Conservation (phyloP, 179 eudicot species). For the Spinacia oleracea region DNA sequence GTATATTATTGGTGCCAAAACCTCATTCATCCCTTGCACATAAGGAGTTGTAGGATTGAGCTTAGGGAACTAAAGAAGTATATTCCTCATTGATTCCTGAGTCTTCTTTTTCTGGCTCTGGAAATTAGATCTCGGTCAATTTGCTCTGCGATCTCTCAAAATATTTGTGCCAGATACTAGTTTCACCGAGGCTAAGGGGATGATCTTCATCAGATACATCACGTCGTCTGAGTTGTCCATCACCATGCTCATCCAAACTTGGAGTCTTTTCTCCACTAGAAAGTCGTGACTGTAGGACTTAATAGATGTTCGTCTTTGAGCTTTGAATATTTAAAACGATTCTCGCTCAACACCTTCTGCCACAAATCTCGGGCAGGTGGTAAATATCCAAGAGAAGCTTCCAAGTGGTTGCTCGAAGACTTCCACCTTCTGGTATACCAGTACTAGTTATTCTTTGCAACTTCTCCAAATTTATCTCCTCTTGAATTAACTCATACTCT, state of each 20-base stretch:
- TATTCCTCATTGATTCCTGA: slow-evolving; percentile 73
- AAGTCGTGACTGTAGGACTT: slow-evolving; percentile 55
- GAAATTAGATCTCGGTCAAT: slow-evolving; percentile 75
- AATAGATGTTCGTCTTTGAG: slow-evolving; percentile 59
- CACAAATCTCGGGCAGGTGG: slow-evolving; percentile 51
- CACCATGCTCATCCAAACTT: slow-evolving; percentile 24
- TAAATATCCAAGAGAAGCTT: slow-evolving; percentile 70
- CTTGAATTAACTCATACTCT: slow-evolving; percentile 54
- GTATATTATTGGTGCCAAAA: slow-evolving; percentile 65
- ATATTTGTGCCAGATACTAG: slow-evolving; percentile 61
- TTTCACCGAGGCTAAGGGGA: slow-evolving; percentile 54
- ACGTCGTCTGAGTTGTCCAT: slow-evolving; percentile 49
- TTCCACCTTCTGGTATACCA: slow-evolving; percentile 61
- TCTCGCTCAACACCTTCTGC: slow-evolving; percentile 54
- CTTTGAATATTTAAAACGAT: slow-evolving; percentile 46
- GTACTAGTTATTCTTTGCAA: slow-evolving; percentile 57
- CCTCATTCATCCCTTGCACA: slow-evolving; percentile 89
- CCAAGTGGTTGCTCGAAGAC: slow-evolving; percentile 60
- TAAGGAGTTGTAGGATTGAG: slow-evolving; percentile 71
- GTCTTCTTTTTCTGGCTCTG: slow-evolving; percentile 47
- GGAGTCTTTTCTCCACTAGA: slow-evolving; percentile 30
- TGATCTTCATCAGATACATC: slow-evolving; percentile 61
- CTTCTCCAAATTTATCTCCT: slow-evolving; percentile 62
- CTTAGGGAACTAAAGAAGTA: slow-evolving; percentile 69
- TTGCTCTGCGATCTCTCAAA: slow-evolving; percentile 78